A percentile compares a stretch with the other conserved stretches of the same genome.
Evolutionary conservation across 2,329 filamentous ascomycete genomes (phyloP).

Genomic region (Aspergillus niger): DNA sequence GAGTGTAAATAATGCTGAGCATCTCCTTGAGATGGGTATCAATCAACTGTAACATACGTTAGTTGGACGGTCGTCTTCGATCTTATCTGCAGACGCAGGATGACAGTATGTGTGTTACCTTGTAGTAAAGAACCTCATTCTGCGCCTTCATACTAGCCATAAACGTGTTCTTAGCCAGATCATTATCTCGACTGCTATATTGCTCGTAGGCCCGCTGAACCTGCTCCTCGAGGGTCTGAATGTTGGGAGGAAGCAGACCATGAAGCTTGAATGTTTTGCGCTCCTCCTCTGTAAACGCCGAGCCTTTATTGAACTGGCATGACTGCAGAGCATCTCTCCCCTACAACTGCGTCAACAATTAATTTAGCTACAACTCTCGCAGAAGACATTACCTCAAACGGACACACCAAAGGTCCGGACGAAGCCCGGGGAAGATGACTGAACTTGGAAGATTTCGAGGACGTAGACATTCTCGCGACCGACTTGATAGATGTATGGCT

Average conservation of each 20-base stretch:
- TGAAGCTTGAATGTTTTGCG: conserved; percentile 69
- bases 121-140: conserved; percentile 80
- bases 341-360: conserved; percentile 11
- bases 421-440: conserved; percentile 34
- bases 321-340: conserved; percentile 63
- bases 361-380: neutral
- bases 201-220: conserved; percentile 77
- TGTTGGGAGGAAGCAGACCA: conserved; percentile 70
- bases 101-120: conserved; percentile 47
- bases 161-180: conserved; percentile 83
- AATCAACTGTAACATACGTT: conserved; percentile 57
- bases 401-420: conserved; percentile 33
- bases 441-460: conserved; percentile 27
- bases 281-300: conserved; percentile 71
- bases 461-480: conserved; percentile 15
- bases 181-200: conserved; percentile 63
- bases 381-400: conserved; percentile 24
- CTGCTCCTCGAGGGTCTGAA: conserved; percentile 77
- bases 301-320: conserved; percentile 79
- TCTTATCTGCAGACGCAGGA: neutral
- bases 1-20: conserved; percentile 89
- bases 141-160: conserved; percentile 83
- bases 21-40: conserved; percentile 80
- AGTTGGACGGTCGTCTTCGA: neutral
- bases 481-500: neutral